Base-by-base conservation (phyloP, 768 basidiomycete genomes). In the Pisolithus microcarpus region DNA sequence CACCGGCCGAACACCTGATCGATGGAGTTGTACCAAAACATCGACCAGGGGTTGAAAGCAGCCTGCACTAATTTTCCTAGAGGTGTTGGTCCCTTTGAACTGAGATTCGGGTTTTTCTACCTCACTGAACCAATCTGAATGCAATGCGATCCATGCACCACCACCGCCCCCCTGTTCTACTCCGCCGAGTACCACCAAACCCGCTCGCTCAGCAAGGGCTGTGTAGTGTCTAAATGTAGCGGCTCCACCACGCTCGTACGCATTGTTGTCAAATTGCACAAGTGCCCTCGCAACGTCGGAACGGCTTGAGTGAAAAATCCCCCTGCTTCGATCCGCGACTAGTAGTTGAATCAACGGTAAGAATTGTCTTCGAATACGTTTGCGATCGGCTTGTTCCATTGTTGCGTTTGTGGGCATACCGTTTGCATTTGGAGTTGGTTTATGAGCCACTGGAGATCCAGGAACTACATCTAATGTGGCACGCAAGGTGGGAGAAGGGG, bases 271-370 rank as follows among this genome's bases (percentile, higher is more conserved):
- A 19, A 16, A 19, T 26, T 59, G 45, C 16, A 56, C 5, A 1
- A 81, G 61, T 16, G 67, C 65, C 13, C 57, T 0, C 4, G 71
- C 73, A 18, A 81, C 51, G 1, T 7, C 52, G 15, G 75, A 72
- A n/a, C 76, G 73, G 4, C 66, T 61, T 11, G 76, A 68, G 16
- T 57, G 67, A 26, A 37, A 0, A 24, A 61, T 52, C 5, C 75
- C 75, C 6, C 63, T 65, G 11, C 54, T 52, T 30, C 57, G 62
- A 18, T 55, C 58, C 31, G 51, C 55, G 18, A 67, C 47, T 26
- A 67, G 49, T 46, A 48, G 38, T 15, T 56, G 37, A 30, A 67
- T 56, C 48, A 67, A 58, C 23, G 67, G 56, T 28, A 54, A 53
- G 53, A 76, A 77, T 42, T 51, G 53, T 16, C 50, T 18, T 48